These are phyloP conservation scores for Buddleja alternifolia DNA, from an alignment of 257 asterid species.

Conservation along the genomic window DNA sequence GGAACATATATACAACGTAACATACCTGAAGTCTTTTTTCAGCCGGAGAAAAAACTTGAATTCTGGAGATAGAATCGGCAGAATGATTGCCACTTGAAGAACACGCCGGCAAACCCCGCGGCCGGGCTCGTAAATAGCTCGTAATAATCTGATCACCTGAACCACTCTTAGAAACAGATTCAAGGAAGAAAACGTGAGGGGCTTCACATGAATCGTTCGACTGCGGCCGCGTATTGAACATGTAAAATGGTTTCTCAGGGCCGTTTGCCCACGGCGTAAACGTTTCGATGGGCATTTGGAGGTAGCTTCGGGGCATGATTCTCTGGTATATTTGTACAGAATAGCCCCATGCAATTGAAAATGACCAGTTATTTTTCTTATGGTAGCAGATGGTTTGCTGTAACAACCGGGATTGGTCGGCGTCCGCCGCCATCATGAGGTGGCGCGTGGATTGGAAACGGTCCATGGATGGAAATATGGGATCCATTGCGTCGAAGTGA, in stretches of 20 bases:
- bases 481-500: conserved; percentile 59
- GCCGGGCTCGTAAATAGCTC: conserved; percentile 34
- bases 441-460: conserved; percentile 48
- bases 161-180: conserved; percentile 23
- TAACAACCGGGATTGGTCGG: conserved; percentile 56
- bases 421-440: conserved; percentile 50
- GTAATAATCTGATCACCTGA: conserved; percentile 33
- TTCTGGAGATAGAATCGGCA: conserved; percentile 44
- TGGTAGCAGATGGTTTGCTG: conserved; percentile 63
- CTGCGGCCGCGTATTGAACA: conserved; percentile 61
- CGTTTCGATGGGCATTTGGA: conserved; percentile 60
- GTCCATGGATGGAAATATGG: conserved; percentile 51
- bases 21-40: conserved; percentile 48
- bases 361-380: conserved; percentile 49
- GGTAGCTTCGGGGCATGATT: conserved; percentile 42
- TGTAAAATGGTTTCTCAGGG: conserved; percentile 44
- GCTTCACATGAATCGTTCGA: conserved; percentile 47
- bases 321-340: conserved; percentile 53
- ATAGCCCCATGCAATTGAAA: conserved; percentile 65
- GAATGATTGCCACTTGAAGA: conserved; percentile 39
- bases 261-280: conserved; percentile 43
- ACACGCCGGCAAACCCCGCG: conserved; percentile 42
- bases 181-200: conserved; percentile 60
- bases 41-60: conserved; percentile 42
- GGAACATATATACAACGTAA: too few species aligned